Evolutionary conservation across 805 yeast species (phyloP).

Genomic region (Pichia gijzeniarum): DNA sequence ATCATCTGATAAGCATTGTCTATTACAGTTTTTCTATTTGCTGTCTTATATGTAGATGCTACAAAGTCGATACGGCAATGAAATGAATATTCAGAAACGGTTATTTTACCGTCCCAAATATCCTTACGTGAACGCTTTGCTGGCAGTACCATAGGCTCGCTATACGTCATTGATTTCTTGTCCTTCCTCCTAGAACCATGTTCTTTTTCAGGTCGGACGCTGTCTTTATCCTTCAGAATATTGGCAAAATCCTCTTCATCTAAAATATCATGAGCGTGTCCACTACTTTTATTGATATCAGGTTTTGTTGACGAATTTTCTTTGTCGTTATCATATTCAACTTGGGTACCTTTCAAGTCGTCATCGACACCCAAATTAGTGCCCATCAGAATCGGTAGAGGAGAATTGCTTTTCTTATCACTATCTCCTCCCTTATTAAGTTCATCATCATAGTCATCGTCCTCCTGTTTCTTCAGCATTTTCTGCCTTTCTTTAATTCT

Average conservation of each 20-base stretch:
- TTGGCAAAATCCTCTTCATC: slow-evolving; percentile 18
- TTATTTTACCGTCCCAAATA: slow-evolving; percentile 4
- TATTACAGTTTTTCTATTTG: not conserved
- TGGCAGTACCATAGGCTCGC: too few species aligned
- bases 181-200: not conserved
- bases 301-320: not conserved
- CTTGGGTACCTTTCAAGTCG: not conserved
- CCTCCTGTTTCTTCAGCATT: slow-evolving; percentile 5
- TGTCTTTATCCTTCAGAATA: slow-evolving; percentile 9
- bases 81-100: not conserved
- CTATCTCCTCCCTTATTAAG: slow-evolving; percentile 7
- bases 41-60: slow-evolving; percentile 1
- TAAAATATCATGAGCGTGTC: slow-evolving; percentile 10
- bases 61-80: slow-evolving; percentile 5
- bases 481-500: slow-evolving; percentile 14
- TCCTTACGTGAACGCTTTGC: not conserved
- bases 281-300: not conserved
- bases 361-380: slow-evolving; percentile 5
- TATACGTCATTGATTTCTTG: not conserved
- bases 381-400: not conserved
- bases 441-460: not conserved
- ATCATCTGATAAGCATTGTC: not conserved
- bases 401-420: not conserved
- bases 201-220: not conserved
- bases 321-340: too few species aligned